Conservation (phyloP, 2,329 filamentous ascomycete species). For the Colletotrichum agaves region DNA sequence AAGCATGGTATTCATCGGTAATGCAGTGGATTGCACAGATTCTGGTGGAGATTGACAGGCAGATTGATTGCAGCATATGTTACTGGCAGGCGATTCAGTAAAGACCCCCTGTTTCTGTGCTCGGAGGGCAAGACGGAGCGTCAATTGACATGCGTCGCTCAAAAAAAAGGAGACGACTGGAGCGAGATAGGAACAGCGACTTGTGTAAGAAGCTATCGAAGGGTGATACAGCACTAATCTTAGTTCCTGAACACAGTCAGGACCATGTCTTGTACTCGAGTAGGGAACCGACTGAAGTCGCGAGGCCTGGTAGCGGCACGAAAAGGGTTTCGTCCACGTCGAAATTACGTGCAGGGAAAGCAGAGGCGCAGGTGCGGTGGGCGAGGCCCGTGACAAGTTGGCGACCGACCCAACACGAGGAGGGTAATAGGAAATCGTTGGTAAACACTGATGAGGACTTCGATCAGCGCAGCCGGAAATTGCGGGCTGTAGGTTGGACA, state of each 20-base stretch:
- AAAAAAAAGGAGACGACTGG: conserved; percentile 13
- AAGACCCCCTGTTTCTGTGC: conserved; percentile 1
- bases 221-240: too few relatives aligned
- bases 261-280: too few relatives aligned
- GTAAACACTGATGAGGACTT: conserved; percentile 19
- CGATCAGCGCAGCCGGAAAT: conserved; percentile 37
- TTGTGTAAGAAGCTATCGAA: too few relatives aligned
- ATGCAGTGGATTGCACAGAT: conserved; percentile 9
- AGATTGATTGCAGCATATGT: conserved; percentile 13
- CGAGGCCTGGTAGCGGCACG: too few relatives aligned
- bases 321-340: neutral
- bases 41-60: conserved; percentile 11
- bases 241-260: too few relatives aligned
- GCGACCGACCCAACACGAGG: neutral
- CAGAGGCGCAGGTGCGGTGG: neutral
- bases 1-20: conserved; percentile 24
- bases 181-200: neutral
- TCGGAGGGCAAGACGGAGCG: conserved; percentile 15
- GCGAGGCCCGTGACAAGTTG: neutral
- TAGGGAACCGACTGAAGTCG: too few relatives aligned
- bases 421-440: conserved; percentile 5
- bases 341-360: neutral
- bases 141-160: conserved; percentile 6
- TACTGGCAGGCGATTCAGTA: conserved; percentile 22
- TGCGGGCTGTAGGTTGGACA: conserved; percentile 29